These are phyloP conservation scores for Talaromyces pinophilus DNA, from an alignment of 2,329 filamentous ascomycete genomes.

Conservation along the genomic window DNA sequence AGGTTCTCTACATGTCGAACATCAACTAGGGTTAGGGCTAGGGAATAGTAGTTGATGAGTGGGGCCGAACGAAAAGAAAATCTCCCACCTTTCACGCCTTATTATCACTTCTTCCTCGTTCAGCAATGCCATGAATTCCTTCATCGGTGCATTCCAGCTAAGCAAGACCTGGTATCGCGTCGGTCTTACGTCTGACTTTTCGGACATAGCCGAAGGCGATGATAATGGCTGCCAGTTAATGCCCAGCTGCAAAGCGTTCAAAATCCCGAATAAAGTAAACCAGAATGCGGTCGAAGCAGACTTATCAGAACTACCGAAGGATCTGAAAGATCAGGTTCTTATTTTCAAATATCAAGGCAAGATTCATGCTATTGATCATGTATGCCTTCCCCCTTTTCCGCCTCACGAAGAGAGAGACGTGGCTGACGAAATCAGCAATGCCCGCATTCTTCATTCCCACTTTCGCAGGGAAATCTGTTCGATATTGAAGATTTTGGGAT, in stretches of 20 bases:
- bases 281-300: constrained; percentile 29
- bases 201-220: constrained; percentile 51
- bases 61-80: constrained; percentile 3
- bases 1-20: background rate
- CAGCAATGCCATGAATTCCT: constrained; percentile 18
- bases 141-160: constrained; percentile 25
- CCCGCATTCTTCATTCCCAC: constrained; percentile 66
- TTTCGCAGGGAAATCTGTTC: constrained; percentile 64
- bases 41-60: background rate
- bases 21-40: background rate
- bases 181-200: constrained; percentile 58
- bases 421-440: constrained; percentile 54
- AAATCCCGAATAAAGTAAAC: constrained; percentile 46
- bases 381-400: constrained; percentile 33
- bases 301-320: constrained; percentile 39
- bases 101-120: background rate
- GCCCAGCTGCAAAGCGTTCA: constrained; percentile 63
- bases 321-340: constrained; percentile 62
- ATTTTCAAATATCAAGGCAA: constrained; percentile 65
- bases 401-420: background rate
- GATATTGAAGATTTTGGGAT: constrained; percentile 72
- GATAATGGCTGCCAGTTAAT: constrained; percentile 38
- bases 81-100: background rate
- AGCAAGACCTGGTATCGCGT: constrained; percentile 55
- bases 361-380: constrained; percentile 69